Evolutionary conservation across 2,329 filamentous ascomycete genomes (phyloP).

Genomic region (Dactylella cylindrospora): DNA sequence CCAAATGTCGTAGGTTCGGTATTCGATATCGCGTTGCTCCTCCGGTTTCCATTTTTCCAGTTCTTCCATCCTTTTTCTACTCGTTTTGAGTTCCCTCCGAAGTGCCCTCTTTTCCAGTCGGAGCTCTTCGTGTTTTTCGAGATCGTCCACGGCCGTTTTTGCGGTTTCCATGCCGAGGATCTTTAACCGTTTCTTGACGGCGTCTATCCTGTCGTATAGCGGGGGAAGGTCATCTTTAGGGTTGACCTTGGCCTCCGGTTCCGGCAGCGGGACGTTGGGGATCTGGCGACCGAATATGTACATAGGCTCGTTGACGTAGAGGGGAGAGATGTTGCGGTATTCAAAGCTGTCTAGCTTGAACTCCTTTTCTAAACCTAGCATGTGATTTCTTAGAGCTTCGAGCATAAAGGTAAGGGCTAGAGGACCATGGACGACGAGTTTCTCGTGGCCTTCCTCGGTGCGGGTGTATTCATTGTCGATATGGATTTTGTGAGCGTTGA

Average conservation of each 20-base stretch:
- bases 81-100: background rate
- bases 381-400: conserved; percentile 63
- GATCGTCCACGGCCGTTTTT: background rate
- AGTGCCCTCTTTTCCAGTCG: background rate
- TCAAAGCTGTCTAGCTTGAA: conserved; percentile 61
- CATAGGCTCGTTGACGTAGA: conserved; percentile 73
- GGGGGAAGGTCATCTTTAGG: conserved; percentile 20
- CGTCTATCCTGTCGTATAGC: conserved; percentile 38
- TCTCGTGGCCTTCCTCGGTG: conserved; percentile 70
- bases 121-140: background rate
- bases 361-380: conserved; percentile 51
- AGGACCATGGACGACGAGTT: conserved; percentile 83
- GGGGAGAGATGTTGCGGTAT: conserved; percentile 78
- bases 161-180: too few relatives aligned
- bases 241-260: background rate
- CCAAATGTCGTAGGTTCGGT: conserved; percentile 32
- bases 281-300: conserved; percentile 65
- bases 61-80: conserved; percentile 14
- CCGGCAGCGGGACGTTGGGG: conserved; percentile 24
- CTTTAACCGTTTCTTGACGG: conserved; percentile 11
- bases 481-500: conserved; percentile 91
- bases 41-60: conserved; percentile 31
- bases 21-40: conserved; percentile 22
- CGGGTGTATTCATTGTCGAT: conserved; percentile 71
- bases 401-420: conserved; percentile 76